Evolutionary conservation across 2,329 filamentous ascomycete genomes (phyloP).

Genomic region (Botrytis fragariae): DNA sequence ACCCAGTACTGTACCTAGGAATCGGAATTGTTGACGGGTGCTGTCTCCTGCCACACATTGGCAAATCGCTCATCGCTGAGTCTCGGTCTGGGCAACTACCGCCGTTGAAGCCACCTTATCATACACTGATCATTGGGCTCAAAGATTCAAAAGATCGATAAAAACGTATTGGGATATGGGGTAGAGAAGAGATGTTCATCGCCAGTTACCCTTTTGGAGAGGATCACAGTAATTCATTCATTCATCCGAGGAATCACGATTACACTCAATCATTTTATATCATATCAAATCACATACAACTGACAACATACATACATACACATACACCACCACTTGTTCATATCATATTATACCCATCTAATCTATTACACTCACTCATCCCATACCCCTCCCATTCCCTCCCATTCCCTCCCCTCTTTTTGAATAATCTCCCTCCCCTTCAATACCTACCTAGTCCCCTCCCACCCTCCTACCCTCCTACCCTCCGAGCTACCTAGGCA

Average conservation of each 20-base stretch:
- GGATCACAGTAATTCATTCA: not conserved
- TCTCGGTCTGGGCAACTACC: not conserved
- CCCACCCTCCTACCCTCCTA: not conserved
- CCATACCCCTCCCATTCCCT: not conserved
- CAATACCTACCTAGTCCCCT: not conserved
- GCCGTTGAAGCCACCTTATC: not conserved
- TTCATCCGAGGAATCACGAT: not conserved
- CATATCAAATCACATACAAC: not conserved
- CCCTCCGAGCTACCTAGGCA: not conserved
- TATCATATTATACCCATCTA: not conserved
- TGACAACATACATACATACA: not conserved
- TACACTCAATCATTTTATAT: not conserved
- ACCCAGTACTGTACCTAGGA: not conserved
- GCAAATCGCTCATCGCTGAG: not conserved
- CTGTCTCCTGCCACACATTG: not conserved
- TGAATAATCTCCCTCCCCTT: not conserved
- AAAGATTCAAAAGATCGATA: not conserved
- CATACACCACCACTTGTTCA: not conserved
- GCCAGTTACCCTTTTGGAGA: constrained; percentile 1
- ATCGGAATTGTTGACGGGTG: not conserved
- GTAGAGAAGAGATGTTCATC: not conserved
- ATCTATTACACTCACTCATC: not conserved
- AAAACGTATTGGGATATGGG: not conserved
- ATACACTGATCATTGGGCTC: not conserved
- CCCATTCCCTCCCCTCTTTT: not conserved